Base-by-base conservation (phyloP, 1,139 yeast genomes). In the Suhomyces panamericanus region DNA sequence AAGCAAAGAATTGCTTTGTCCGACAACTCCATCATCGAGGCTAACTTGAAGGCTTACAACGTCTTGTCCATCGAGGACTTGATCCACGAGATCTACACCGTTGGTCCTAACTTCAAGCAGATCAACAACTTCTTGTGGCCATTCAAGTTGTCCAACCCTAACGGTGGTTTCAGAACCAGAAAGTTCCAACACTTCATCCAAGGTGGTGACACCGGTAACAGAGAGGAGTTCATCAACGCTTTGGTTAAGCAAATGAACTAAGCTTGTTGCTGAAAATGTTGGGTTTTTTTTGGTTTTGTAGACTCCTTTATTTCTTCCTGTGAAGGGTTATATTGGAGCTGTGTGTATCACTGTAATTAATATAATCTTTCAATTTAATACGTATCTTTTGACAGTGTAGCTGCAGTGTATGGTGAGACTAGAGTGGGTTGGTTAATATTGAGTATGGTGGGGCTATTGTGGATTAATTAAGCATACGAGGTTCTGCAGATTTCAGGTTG, bases 101-200 rank as follows among this genome's bases (percentile, higher is more conserved):
- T 91, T 73, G 98, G 98, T 73, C 97, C 98, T 75, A 89, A 90
- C 93, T 93, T 93, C 91, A 93, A 93, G 85, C 98, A 93, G 83
- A 99, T 90, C 66, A 87, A 89, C 90, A 93, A 93, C 97, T 93
- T 93, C 84, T 83, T 93, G 80, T 93, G 98, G 97, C 99, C 99
- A 79, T 93, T 93, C 96, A 87, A 91, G 85, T 87, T 93, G 73
- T 90, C 98, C 67, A 90, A 89, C 86, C 99, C 99, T 74, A 83
- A 84, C 74, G 99, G 99, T 76, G 99, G 99, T 77, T 93, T 96
- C 98, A 96, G 97, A 80, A 88, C 90, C 61, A 90, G 98, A 87
- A 93, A 93, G 85, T 93, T 93, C 96, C 86, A 85, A 83, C 99
- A 93, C 82, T 93, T 88, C 75, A 88, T 93, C 83, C 97, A 91